Base-by-base conservation (phyloP, 1,284 basidiomycete species). In the Vanrija pseudolonga region DNA sequence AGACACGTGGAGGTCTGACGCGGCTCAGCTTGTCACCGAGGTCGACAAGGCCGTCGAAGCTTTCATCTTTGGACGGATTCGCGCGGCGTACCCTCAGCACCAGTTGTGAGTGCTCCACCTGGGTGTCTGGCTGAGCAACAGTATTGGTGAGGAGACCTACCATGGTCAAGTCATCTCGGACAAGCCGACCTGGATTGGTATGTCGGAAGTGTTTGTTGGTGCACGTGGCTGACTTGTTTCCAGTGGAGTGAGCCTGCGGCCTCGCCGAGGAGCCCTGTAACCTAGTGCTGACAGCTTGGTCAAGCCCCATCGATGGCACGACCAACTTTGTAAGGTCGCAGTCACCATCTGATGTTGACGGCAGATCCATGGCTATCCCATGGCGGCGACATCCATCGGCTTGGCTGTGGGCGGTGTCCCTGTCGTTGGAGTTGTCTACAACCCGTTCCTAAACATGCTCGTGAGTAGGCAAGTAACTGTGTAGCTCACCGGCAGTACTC, bases 301-400 rank as follows among this genome's bases (percentile, higher is more conserved):
- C 8, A 40, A 74, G 72, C 54, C 72, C 71, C 4, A 72, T 76
- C 40, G 71, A 74, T 46, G 69, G 69, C 20, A 97, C 93, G 1
- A 96, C 93, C 50, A 97, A 97, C 77, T 97, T 97, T 68, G 84
- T 97, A 26, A 86, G n/a, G n/a, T n/a, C n/a, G n/a, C n/a, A n/a
- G 94, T 9, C 7, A 3, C 17, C 19, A 26, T 15, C 28, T 19
- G 2, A 3, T 23, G n/a, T 40, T 44, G 19, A 51, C 44, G 12
- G 17, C 41, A 76, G 69, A 62, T 71, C 39, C 73, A 75, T 48
- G 75, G 75, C 20, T 94, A 93, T 73, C 92, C 92, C 3, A 89
- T 87, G 72, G 88, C 85, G 19, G 91, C 89, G 74, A 89, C 95
- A 67, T 95, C 90, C 18, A 84, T 98, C 54, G 95, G 93, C 2